Base-by-base conservation (phyloP, 768 basidiomycete species). In the Termitomyces sp. region DNA sequence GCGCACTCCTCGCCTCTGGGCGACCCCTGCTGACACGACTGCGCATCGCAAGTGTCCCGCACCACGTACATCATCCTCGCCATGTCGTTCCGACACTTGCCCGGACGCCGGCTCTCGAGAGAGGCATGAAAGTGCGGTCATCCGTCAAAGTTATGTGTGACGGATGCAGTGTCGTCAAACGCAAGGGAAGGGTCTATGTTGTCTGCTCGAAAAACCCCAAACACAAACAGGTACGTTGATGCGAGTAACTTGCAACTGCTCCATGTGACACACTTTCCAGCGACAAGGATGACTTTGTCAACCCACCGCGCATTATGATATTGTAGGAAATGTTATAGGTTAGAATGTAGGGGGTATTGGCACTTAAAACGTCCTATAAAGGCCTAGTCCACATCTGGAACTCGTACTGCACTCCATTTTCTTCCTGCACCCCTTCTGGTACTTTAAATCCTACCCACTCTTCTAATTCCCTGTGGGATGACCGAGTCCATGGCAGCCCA, bases 41-140 rank as follows among this genome's bases (percentile, higher is more conserved):
- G 62, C 70, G 74, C 56, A 58, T 73, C 48, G 72, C 73, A 55
- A 59, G 72, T 53, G 53, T 68, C 19, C 71, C 68, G 43, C 63
- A 58, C 42, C 61, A 64, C 0, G 68, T 72, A 38, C 70, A 67
- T 46, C 74, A 71, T 57, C 66, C 68, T 10, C 66, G 60, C 30
- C 69, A 66, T 65, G 60, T 66, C 49, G 51, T 63, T 17, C 61
- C 71, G 53, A 60, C 64, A 42, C 28, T 59, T 26, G 26, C 60
- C 9, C 61, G 63, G 55, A 57, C 68, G 42, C 77, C 77, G 10
- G 60, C 69, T 7, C 67, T 82, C 21, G 69, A 78, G n/a, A 74
- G 89, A 63, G 93, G 94, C 47, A 95, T 97, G 91, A 99, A 99
- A 78, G 94, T 98, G 57, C 85, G 96, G 60, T 89, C 91, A 23